phyloP scores from a whole-genome alignment of 2,329 filamentous ascomycete genomes.

The Xylariaceae sp. region DNA sequence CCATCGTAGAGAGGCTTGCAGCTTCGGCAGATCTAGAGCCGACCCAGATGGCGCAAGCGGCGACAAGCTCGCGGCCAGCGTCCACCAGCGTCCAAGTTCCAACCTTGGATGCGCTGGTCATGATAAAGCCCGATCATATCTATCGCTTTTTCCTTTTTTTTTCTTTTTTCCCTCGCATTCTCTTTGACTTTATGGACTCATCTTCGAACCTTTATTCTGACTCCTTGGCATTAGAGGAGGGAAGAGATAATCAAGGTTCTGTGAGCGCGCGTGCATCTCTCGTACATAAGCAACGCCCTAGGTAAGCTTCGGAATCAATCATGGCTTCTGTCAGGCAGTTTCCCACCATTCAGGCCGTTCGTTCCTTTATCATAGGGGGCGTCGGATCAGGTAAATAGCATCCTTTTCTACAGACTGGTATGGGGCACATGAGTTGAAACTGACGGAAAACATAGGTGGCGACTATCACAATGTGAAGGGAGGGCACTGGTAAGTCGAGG shows the following conservation, averaged over 20 bases:
- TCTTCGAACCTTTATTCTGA: no score
- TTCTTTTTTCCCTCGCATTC: background rate
- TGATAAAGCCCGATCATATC: no score
- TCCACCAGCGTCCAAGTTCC: no score
- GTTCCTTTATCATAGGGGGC: slow-evolving; percentile 68
- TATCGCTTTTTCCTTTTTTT: no score
- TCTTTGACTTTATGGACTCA: no score
- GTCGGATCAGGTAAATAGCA: slow-evolving; percentile 47
- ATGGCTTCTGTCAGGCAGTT: slow-evolving; percentile 56
- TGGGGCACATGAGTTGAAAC: background rate
- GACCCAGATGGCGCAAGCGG: slow-evolving; percentile 1
- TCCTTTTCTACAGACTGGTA: background rate
- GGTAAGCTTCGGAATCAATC: background rate
- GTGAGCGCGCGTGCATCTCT: background rate
- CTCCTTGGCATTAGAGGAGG: background rate
- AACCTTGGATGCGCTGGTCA: no score
- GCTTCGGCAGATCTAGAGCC: slow-evolving; percentile 23
- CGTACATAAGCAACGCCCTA: background rate
- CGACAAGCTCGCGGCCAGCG: background rate
- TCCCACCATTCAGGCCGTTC: slow-evolving; percentile 70
- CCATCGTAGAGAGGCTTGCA: background rate
- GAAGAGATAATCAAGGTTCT: background rate
- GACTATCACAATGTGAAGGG: slow-evolving; percentile 91
- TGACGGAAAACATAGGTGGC: slow-evolving; percentile 50
- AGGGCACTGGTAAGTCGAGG: slow-evolving; percentile 56